These are phyloP conservation scores for Kwoniella mangroviensis DNA, from an alignment of 768 basidiomycete species.

Conservation along the genomic window DNA sequence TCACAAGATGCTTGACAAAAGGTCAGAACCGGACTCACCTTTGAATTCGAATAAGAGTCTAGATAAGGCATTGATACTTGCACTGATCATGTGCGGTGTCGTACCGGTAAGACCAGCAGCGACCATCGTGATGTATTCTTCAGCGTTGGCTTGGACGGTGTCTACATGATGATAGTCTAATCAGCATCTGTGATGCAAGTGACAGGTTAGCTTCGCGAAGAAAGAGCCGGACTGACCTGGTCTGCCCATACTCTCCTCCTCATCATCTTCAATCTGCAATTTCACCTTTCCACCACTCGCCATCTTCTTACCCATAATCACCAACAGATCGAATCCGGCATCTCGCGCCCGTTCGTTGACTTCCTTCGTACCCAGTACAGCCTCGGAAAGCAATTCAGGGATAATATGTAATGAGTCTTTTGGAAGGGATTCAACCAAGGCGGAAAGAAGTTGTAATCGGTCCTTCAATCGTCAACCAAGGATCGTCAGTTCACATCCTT, in stretches of 20 bases:
- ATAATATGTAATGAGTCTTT: slow-evolving; percentile 77
- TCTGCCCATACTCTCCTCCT: slow-evolving; percentile 59
- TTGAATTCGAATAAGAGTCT: slow-evolving; percentile 95
- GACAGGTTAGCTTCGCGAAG: not conserved
- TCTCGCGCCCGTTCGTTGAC: slow-evolving; percentile 88
- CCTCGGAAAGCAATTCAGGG: slow-evolving; percentile 87
- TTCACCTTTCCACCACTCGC: slow-evolving; percentile 79
- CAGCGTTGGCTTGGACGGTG: slow-evolving; percentile 66
- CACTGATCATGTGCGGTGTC: slow-evolving; percentile 97
- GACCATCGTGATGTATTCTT: slow-evolving; percentile 96
- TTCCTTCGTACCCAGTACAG: slow-evolving; percentile 93
- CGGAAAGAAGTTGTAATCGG: slow-evolving; percentile 74
- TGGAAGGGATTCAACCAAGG: slow-evolving; percentile 72
- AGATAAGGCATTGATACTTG: slow-evolving; percentile 90
- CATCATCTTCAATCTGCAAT: slow-evolving; percentile 68
- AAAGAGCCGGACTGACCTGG: slow-evolving; percentile 28
- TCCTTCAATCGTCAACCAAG: slow-evolving; percentile 63
- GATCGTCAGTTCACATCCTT: not conserved
- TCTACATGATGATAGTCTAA: slow-evolving; percentile 59
- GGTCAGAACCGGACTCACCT: slow-evolving; percentile 62
- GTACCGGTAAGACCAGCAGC: slow-evolving; percentile 91
- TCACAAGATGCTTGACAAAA: not conserved
- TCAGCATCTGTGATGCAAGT: not conserved
- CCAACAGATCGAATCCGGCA: slow-evolving; percentile 86
- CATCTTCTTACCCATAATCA: slow-evolving; percentile 94